Evolutionary conservation across 768 basidiomycete genomes (phyloP), one percentile per base, ranked within the genome.

Genomic region (Lactarius trivialis): DNA sequence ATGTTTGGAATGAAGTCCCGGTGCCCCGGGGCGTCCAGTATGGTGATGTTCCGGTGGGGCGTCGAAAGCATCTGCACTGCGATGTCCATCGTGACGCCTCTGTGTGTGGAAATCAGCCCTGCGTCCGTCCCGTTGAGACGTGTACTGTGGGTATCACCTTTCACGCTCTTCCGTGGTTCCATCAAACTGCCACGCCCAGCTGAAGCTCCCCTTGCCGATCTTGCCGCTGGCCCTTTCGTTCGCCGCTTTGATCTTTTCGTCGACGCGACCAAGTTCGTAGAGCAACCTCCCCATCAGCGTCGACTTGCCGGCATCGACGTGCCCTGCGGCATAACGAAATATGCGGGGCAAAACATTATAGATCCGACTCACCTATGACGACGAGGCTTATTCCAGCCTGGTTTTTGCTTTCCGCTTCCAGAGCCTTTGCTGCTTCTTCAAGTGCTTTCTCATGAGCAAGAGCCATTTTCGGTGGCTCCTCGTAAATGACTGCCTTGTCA

Each of bases 1-100:
- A 98, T 98, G 71, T 98, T 98, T 1, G 97, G 97, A 65, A 99
- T 89, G 69, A 98, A 98, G 70, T 99, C 97, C 67, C 86, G 89
- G 74, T 99, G 97, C 0, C 97, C 97, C 0, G 97, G 97, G 0
- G 96, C 96, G 69, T 99, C 97, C 33, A 99, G 82, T n/a, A 99
- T 83, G 1, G 93, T 97, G 67, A 98, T 85, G 65, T 85, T 82
- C 55, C 89, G 82, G 65, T 87, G 81, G 0, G 84, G 76, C 0
- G 94, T 98, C 6, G 80, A 72, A 62, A 93, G 77, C 49, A 85
- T 84, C 69, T 94, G 89, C 56, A 87, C 79, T 2, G 94, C 95
- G 60, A 99, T 89, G 70, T 98, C 97, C 87, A 98, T 98, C 0
- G 97, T 99, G 49, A 99, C 91, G 37, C 97, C 97, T 71, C 96